Evolutionary conservation across 768 basidiomycete genomes (phyloP), one percentile per base, ranked within the genome.

Genomic region (Phlebiopsis gigantea): DNA sequence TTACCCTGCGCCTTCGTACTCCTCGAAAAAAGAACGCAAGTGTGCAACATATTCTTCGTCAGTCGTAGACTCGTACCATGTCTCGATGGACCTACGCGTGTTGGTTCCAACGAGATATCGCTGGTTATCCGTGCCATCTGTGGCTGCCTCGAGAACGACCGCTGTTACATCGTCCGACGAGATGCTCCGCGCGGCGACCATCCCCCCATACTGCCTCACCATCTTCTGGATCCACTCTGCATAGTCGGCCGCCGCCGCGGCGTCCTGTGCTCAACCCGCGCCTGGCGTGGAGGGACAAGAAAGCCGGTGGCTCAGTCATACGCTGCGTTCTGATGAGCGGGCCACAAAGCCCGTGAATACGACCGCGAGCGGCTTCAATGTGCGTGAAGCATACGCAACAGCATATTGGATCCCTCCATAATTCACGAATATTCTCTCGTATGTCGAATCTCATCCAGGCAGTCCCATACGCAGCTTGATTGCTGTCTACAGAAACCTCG

Each of bases 41-140:
- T 53, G 39, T 9, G 29, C 31, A 15, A 53, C n/a, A 24, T 53
- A 53, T 41, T 53, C 51, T 15, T 53, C 51, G 30, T 53, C 51
- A n/a, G 26, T 10, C 31, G 17, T 53, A 1, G 51, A 39, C 34
- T 41, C 51, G 31, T 53, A 53, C 22, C 34, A 8, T 5, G 51
- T 31, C n/a, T 41, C 39, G 30, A 53, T n/a, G 15, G 21, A 53
- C 10, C 51, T 31, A 22, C 51, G 28, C 17, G 30, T 26, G 31
- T 53, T 31, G 21, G 34, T 22, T 1, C 51, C 51, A 39, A 41
- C 31, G 15, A 21, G 31, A 26, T 53, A 53, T 31, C 51, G 26
- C 34, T 39, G 25, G 17, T 31, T 53, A 19, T 53, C 51, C n/a
- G 28, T 53, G 8, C 51, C 51, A 41, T 53, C 51, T 5, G 51